Evolutionary conservation across 306 rosid genomes (phyloP).

Genomic region (Vigna reflexopilosa): DNA sequence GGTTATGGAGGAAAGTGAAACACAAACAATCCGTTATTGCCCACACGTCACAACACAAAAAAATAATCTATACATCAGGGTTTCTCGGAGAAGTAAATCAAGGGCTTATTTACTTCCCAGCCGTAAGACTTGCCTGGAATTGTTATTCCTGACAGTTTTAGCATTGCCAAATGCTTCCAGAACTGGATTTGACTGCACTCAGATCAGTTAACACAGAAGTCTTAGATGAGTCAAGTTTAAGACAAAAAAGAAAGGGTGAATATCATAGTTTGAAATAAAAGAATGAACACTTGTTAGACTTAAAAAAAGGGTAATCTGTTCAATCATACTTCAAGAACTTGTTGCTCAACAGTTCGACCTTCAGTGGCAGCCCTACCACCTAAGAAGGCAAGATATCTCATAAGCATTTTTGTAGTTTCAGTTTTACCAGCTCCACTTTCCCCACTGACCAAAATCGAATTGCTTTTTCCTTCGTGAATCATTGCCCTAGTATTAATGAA

Average conservation of each 20-base stretch:
- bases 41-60: conserved; percentile 36
- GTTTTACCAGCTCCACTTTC: conserved; percentile 99
- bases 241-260: not conserved
- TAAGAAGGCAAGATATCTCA: conserved; percentile 94
- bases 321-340: conserved; percentile 94
- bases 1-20: conserved; percentile 21
- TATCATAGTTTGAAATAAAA: not conserved
- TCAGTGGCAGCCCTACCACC: conserved; percentile 97
- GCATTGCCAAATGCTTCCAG: conserved; percentile 99
- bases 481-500: conserved; percentile 76
- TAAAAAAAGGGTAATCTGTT: conserved; percentile 18
- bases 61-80: conserved; percentile 27
- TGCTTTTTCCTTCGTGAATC: conserved; percentile 88
- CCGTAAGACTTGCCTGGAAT: conserved; percentile 80
- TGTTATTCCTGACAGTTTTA: conserved; percentile 96
- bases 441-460: conserved; percentile 97
- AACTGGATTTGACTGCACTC: conserved; percentile 97
- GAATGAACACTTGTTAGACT: conserved; percentile 10
- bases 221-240: conserved; percentile 36
- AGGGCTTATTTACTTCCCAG: conserved; percentile 35
- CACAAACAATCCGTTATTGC: conserved; percentile 29
- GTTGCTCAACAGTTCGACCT: conserved; percentile 98
- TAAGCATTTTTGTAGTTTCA: conserved; percentile 98
- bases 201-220: conserved; percentile 40
- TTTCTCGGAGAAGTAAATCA: conserved; percentile 31